Evolutionary conservation across 306 rosid species (phyloP), one percentile per base, ranked within the genome.

Genomic region (Pyrus betulifolia): DNA sequence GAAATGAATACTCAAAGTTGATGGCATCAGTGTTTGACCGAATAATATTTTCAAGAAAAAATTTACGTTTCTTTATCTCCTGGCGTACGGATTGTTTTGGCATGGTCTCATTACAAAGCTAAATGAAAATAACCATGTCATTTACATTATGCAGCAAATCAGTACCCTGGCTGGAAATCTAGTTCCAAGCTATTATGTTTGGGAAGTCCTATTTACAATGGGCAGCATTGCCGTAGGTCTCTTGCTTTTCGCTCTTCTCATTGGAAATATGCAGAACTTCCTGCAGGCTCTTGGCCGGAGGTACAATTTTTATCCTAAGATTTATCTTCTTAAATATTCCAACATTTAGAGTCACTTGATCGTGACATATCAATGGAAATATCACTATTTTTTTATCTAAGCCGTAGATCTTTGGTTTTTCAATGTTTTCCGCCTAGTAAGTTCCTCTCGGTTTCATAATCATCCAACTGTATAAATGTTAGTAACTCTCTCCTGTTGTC

Each of bases 251-350:
- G 95, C 97, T 40, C 88, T 91, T 74, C 97, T 93, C 74, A 88
- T 93, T 76, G 97, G 98, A 71, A 87, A 93, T 68, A 89, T 91
- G 85, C 96, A 93, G 75, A 91, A 91, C 85, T 93, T 91, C 80
- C 97, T 93, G 73, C 98, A 89, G 80, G 88, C 91, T 73, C 98
- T 93, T 73, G 98, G 89, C 38, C 78, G 78, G 62, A 87, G 97
- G 98, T 93, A 84, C 71, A 42, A 31, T 54, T 23, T 21, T 25
- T 59, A 44, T 18, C 11, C 35, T 71, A 40, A 64, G 25, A 12
- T 67, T 15, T 52, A 1, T 52, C 31, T 35, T 72, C 70, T 66
- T 38, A 35, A 15, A 14, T 73, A 10, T 73, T 73, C 57, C 40
- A 17, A 25, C 65, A 38, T 12, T 23, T 60, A 59, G 59, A 12